A percentile compares a stretch with the other conserved stretches of the same genome.
Evolutionary conservation across 2,329 filamentous ascomycete genomes (phyloP).

Genomic region (Colletotrichum brevisporum): DNA sequence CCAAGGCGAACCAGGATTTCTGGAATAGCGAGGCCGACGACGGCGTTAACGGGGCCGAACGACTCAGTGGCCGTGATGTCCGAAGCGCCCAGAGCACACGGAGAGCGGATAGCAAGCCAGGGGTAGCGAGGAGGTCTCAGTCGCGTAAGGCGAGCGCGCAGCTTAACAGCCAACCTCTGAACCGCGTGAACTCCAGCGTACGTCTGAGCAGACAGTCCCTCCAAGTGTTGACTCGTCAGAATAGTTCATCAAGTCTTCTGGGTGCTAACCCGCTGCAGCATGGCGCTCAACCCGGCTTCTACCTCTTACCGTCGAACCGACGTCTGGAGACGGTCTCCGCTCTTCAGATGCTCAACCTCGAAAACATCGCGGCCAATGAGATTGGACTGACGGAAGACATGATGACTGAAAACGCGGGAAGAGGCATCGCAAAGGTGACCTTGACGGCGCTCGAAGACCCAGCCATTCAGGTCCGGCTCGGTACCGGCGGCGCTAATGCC

Average conservation of each 20-base stretch:
- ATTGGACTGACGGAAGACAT: slow-evolving; percentile 90
- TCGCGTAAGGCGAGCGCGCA: slow-evolving; percentile 69
- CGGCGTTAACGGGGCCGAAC: slow-evolving; percentile 61
- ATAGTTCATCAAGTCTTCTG: slow-evolving; percentile 24
- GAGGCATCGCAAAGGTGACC: slow-evolving; percentile 88
- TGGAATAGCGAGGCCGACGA: slow-evolving; percentile 86
- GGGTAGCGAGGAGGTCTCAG: slow-evolving; percentile 64
- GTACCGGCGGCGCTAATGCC: slow-evolving; percentile 52
- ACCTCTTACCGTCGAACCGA: slow-evolving; percentile 67
- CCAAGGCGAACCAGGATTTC: slow-evolving; percentile 64
- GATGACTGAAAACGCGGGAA: slow-evolving; percentile 91
- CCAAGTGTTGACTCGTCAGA: slow-evolving; percentile 35
- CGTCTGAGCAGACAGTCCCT: slow-evolving; percentile 45
- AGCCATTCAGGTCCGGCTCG: slow-evolving; percentile 69
- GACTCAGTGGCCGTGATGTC: slow-evolving; percentile 63
- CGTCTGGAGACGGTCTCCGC: slow-evolving; percentile 76
- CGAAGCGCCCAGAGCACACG: slow-evolving; percentile 65
- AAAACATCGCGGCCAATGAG: slow-evolving; percentile 90
- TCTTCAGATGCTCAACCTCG: slow-evolving; percentile 90
- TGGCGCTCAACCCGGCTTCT: slow-evolving; percentile 61
- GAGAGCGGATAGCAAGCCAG: slow-evolving; percentile 67
- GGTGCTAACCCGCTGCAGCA: slow-evolving; percentile 49
- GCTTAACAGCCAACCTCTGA: slow-evolving; percentile 56
- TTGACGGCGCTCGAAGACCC: slow-evolving; percentile 76
- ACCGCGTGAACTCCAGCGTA: slow-evolving; percentile 64